Evolutionary conservation across 768 basidiomycete genomes (phyloP).

Genomic region (Lentinula raphanica): DNA sequence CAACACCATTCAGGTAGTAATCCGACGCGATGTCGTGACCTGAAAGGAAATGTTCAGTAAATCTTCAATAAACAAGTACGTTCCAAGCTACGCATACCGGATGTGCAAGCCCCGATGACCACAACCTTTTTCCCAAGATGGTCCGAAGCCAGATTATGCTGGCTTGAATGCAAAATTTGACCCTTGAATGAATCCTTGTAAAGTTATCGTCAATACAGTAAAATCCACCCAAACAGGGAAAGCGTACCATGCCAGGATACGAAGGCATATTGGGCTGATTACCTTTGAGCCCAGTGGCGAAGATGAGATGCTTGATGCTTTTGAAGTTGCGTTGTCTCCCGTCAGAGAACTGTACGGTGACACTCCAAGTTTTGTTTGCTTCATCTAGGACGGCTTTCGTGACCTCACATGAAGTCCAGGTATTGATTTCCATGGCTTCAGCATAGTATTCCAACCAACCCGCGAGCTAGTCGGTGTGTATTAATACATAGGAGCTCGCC

Average conservation of each 20-base stretch:
- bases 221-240: not conserved
- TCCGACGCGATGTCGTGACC: constrained; percentile 43
- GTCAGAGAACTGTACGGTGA: constrained; percentile 31
- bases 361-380: constrained; percentile 37
- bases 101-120: constrained; percentile 65
- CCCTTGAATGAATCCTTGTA: constrained; percentile 45
- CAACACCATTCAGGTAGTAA: constrained; percentile 32
- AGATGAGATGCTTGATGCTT: constrained; percentile 44
- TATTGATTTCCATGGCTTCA: constrained; percentile 51
- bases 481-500: not conserved
- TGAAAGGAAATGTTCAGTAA: constrained; percentile 11
- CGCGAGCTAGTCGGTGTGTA: constrained; percentile 39
- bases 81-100: constrained; percentile 29
- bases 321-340: constrained; percentile 30
- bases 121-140: constrained; percentile 60
- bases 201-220: no score
- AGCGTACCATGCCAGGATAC: constrained; percentile 35
- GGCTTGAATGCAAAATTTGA: constrained; percentile 43
- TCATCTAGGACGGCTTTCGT: constrained; percentile 32
- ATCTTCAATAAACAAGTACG: not conserved
- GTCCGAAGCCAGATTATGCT: constrained; percentile 42
- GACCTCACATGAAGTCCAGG: constrained; percentile 52
- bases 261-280: constrained; percentile 40
- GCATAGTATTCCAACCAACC: constrained; percentile 66
- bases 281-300: constrained; percentile 51